Evolutionary conservation across 176 grass and related monocot species (phyloP), one percentile per base, ranked within the genome.

Genomic region (Sorghum bicolor): DNA sequence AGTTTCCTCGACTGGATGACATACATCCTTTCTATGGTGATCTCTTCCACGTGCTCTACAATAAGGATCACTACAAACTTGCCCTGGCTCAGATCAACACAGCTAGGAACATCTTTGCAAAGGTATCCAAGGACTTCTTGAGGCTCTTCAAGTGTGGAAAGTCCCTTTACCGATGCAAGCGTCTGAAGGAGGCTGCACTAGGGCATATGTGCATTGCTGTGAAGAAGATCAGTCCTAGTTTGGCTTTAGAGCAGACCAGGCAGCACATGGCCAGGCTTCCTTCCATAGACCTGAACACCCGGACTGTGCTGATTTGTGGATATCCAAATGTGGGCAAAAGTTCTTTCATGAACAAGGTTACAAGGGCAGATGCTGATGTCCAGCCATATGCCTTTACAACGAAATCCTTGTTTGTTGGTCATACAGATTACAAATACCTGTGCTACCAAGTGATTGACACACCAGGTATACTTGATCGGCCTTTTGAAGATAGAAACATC

Each of bases 41-140:
- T 82, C 86, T 94, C 44, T 86, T 92, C 4, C 92, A 92, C 5
- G 89, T 94, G 33, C 84, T 94, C 7, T 94, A 94, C 28, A 85
- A 94, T 71, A 94, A 94, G 72, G 92, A 94, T 82, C 92, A 94
- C 77, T 94, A 89, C 89, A 94, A 94, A 50, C 92, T 94, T 76
- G 92, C 92, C 53, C 86, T 94, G 55, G 89, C 86, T 17, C 87
- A 94, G 80, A 83, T 94, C 84, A 94, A 92, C 61, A 92, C 86
- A 4, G 87, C 84, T 75, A 92, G 92, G 43, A 94, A 92, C 38
- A 84, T 87, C n/a, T 87, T 94, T 87, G 86, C 74, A 57, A 94
- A 94, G 77, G 89, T 94, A 19, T 69, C 92, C 13, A 92, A 89
- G 79, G 92, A 92, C 45, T 94, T 87, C 63, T 29, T 94, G 44